phyloP scores from a whole-genome alignment of 2,329 filamentous ascomycete genomes.

The Alternaria gansuensis region DNA sequence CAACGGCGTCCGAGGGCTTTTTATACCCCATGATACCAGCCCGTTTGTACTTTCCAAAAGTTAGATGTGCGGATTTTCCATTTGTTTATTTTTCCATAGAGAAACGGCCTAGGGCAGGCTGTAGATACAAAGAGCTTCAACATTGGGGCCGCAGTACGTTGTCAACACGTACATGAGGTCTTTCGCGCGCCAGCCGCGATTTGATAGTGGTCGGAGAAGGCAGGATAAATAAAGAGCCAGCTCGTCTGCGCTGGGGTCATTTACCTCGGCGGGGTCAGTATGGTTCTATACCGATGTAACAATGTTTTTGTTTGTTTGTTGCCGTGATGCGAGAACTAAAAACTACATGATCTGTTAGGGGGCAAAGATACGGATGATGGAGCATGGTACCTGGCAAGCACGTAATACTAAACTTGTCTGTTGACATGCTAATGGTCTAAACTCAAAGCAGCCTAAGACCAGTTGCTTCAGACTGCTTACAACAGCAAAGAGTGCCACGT shows the following conservation, averaged over 20 bases:
- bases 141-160: conserved; percentile 39
- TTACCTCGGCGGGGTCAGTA: background rate
- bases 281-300: background rate
- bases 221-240: conserved; percentile 1
- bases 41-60: conserved; percentile 41
- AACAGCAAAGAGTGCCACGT: background rate
- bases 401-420: background rate
- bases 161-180: conserved; percentile 39
- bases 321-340: background rate
- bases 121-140: conserved; percentile 36
- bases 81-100: conserved; percentile 22
- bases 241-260: background rate
- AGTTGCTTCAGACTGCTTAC: background rate
- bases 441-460: background rate
- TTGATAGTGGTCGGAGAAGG: conserved; percentile 2
- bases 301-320: background rate
- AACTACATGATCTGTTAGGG: background rate
- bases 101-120: conserved; percentile 30
- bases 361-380: background rate
- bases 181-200: conserved; percentile 17
- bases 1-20: conserved; percentile 48
- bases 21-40: conserved; percentile 46
- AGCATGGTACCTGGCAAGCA: background rate
- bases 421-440: background rate
- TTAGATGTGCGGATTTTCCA: conserved; percentile 36